Percentiles rank a stretch among this genome's conserved stretches.
Conservation (phyloP, 164 flowering plant species). For the Kalanchoe fedtschenkoi region DNA sequence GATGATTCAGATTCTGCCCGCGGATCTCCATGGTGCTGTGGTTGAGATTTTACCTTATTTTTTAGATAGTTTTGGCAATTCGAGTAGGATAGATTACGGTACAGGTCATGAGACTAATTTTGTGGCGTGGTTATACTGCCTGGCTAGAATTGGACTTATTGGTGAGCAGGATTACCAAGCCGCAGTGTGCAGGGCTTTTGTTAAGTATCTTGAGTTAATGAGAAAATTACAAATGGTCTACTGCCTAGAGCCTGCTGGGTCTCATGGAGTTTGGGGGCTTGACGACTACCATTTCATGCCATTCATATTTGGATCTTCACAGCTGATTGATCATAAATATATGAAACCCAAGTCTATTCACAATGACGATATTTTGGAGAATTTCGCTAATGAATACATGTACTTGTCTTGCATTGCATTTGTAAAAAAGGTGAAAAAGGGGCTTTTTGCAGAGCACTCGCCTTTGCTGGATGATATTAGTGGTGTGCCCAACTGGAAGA, state of each 20-base stretch:
- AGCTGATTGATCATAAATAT: conserved; percentile 92
- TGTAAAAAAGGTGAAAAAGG: conserved; percentile 90
- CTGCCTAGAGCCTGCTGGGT: conserved; percentile 86
- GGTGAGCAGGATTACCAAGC: conserved; percentile 72
- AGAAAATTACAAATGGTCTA: conserved; percentile 68
- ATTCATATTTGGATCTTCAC: conserved; percentile 87
- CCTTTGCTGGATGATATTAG: conserved; percentile 91
- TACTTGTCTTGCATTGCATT: conserved; percentile 68
- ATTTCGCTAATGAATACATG: conserved; percentile 63
- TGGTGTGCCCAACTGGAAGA: conserved; percentile 85
- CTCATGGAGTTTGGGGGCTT: conserved; percentile 97
- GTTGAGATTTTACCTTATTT: conserved; percentile 53
- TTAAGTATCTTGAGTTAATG: conserved; percentile 78
- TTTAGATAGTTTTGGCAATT: conserved; percentile 51
- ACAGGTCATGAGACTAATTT: conserved; percentile 73
- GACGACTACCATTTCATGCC: conserved; percentile 95
- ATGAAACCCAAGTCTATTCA: conserved; percentile 97
- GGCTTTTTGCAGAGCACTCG: conserved; percentile 82
- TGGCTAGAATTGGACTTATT: conserved; percentile 47
- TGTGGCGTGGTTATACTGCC: conserved; percentile 58
- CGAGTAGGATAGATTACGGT: conserved; percentile 54
- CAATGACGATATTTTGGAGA: conserved; percentile 79
- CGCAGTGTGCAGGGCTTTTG: conserved; percentile 60
- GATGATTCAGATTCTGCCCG: conserved; percentile 25
- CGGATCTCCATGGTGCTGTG: conserved; percentile 17